Evolutionary conservation across 2,329 filamentous ascomycete species (phyloP), one percentile per base, ranked within the genome.

Genomic region (Helotiales sp.): DNA sequence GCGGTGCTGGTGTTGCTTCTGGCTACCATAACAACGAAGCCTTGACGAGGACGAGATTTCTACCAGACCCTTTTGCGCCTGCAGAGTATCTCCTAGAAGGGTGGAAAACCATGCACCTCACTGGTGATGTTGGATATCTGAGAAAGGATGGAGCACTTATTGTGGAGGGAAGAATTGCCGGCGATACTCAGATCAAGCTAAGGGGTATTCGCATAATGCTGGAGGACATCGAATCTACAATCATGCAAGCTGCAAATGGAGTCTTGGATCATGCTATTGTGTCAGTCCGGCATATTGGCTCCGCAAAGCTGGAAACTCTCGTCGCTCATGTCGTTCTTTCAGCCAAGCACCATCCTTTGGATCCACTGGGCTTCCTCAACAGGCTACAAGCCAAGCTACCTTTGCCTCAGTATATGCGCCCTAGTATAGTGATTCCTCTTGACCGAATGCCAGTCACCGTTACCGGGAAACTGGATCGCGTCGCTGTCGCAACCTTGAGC

Each of bases 181-280:
- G 69, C 10, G 72, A 75, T 55, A 69, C 66, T 6, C 69, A 72
- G 40, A 62, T 75, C 53, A 76, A 76, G 61, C 57, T 75, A 1
- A 63, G 69, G 12, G 74, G 74, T 0, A 29, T 73, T n/a, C 67
- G 74, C 2, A 72, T 79, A 19, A 76, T 79, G 13, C 64, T 80
- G 0, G 61, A 66, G 9, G 77, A 79, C 10, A 72, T 80, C 15
- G 74, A 58, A 25, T 44, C 47, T 0, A 49, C 33, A 9, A 50
- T 62, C 13, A 13, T 58, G 27, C 19, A 33, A 2, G 29, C 44
- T 30, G n/a, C 33, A 5, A 13, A 24, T 9, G 56, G 58, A n/a
- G 29, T 29, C 3, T n/a, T 63, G 2, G 25, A 15, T 2, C 29
- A 53, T n/a, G 69, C 70, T 10, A 61, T 70, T 1, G 67, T 71